These are phyloP conservation scores for Akanthomyces uredinophilus DNA, from an alignment of 2,329 filamentous ascomycete genomes.

Conservation along the genomic window DNA sequence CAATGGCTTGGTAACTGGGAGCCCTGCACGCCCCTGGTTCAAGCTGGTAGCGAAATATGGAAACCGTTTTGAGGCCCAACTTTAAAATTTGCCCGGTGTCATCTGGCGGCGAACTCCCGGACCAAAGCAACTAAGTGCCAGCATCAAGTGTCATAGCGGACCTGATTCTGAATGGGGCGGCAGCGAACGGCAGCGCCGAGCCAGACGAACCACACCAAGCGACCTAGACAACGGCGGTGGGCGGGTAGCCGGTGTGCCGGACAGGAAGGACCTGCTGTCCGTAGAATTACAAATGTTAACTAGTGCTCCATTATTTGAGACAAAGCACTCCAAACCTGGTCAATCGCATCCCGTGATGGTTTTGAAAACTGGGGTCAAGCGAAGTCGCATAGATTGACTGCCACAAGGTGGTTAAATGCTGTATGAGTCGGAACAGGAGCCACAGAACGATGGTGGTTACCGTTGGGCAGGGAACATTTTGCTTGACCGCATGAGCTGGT, in stretches of 20 bases:
- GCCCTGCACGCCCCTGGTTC: neutral
- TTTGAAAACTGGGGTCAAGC: neutral
- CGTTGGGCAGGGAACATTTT: neutral
- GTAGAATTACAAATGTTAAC: neutral
- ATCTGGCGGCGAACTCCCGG: conserved; percentile 1
- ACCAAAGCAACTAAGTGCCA: neutral
- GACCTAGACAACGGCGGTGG: neutral
- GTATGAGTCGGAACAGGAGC: neutral
- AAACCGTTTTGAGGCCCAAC: conserved; percentile 11
- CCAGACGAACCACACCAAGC: conserved; percentile 8
- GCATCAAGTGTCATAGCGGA: conserved; percentile 6
- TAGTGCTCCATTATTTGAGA: neutral
- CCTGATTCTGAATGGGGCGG: neutral
- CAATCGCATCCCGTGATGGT: neutral
- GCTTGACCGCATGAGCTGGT: neutral
- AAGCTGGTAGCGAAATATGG: neutral
- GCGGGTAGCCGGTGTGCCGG: neutral
- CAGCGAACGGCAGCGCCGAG: conserved; percentile 15
- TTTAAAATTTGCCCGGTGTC: conserved; percentile 6
- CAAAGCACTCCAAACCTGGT: neutral
- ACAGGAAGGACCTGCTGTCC: neutral
- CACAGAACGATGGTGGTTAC: neutral
- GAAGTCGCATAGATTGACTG: neutral
- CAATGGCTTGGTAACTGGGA: neutral
- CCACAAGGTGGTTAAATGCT: neutral